These are phyloP conservation scores for Dictyostelium discoideum DNA, from an alignment of 78 protist species.

Conservation along the genomic window DNA sequence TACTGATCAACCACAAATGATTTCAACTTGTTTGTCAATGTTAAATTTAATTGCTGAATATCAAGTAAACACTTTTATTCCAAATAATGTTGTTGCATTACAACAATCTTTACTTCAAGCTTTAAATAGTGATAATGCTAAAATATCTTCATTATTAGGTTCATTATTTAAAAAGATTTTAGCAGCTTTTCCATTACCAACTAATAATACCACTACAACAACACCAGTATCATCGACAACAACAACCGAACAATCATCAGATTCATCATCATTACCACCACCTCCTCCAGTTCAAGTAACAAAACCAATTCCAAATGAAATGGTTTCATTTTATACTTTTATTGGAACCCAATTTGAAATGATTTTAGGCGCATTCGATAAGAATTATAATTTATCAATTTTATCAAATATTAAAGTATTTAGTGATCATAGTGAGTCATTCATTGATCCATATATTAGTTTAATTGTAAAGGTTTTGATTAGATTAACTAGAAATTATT, in stretches of 20 bases:
- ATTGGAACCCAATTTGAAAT: background rate
- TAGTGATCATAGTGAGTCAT: slow-evolving; percentile 30
- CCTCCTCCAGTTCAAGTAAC: background rate
- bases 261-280: background rate
- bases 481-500: slow-evolving; percentile 28
- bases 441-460: slow-evolving; percentile 25
- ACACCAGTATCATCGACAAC: background rate
- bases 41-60: slow-evolving; percentile 45
- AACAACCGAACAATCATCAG: background rate
- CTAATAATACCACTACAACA: background rate
- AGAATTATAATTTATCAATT: slow-evolving; percentile 9
- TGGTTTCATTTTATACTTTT: slow-evolving; percentile 9
- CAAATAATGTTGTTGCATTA: slow-evolving; percentile 2
- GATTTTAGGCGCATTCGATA: slow-evolving; percentile 26
- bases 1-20: slow-evolving; percentile 11
- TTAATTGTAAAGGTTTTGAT: slow-evolving; percentile 11
- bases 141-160: slow-evolving; percentile 40
- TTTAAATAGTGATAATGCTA: slow-evolving; percentile 49
- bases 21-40: slow-evolving; percentile 71
- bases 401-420: background rate
- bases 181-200: slow-evolving; percentile 14
- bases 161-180: slow-evolving; percentile 19
- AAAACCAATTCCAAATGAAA: background rate
- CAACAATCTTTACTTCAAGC: background rate
- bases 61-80: slow-evolving; percentile 21